Conservation (phyloP, 805 yeast species). For the Brettanomyces sp. region DNA sequence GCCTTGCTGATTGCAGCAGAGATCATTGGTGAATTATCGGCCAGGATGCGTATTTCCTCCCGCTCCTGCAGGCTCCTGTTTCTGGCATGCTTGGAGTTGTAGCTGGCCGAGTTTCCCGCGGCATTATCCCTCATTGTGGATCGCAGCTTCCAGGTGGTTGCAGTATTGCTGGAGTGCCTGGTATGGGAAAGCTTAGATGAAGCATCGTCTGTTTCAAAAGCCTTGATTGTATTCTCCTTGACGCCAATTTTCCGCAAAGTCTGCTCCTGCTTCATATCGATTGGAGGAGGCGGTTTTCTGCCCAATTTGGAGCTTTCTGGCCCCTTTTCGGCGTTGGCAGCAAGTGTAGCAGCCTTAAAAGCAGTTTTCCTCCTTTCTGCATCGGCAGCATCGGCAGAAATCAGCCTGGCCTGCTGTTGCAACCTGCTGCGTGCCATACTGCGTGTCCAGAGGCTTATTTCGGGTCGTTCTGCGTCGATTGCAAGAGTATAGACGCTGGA, state of each 20-base stretch:
- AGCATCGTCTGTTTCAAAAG: slow-evolving; percentile 10
- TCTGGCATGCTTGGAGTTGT: too few species aligned
- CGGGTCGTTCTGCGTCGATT: slow-evolving; percentile 45
- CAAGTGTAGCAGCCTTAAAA: slow-evolving; percentile 27
- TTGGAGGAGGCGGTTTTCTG: slow-evolving; percentile 3
- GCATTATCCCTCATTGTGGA: not conserved
- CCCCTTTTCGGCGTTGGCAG: slow-evolving; percentile 10
- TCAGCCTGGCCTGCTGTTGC: slow-evolving; percentile 37
- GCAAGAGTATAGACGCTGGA: slow-evolving; percentile 46
- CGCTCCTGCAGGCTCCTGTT: not conserved
- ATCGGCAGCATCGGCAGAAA: slow-evolving; percentile 14
- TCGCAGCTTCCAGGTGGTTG: too few species aligned
- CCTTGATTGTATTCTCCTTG: too few species aligned
- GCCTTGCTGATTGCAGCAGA: slow-evolving; percentile 27
- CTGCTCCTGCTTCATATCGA: slow-evolving; percentile 2
- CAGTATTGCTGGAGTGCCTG: too few species aligned
- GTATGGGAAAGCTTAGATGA: too few species aligned
- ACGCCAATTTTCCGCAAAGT: too few species aligned
- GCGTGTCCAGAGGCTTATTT: slow-evolving; percentile 49
- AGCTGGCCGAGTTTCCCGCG: not conserved
- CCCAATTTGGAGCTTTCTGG: not conserved
- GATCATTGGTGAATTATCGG: slow-evolving; percentile 21
- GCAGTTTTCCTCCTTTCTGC: slow-evolving; percentile 28
- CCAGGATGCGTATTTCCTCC: not conserved
- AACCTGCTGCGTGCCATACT: slow-evolving; percentile 39